Conservation (phyloP, 371 early-diverging fungal genomes). For the Mortierella sp. region DNA sequence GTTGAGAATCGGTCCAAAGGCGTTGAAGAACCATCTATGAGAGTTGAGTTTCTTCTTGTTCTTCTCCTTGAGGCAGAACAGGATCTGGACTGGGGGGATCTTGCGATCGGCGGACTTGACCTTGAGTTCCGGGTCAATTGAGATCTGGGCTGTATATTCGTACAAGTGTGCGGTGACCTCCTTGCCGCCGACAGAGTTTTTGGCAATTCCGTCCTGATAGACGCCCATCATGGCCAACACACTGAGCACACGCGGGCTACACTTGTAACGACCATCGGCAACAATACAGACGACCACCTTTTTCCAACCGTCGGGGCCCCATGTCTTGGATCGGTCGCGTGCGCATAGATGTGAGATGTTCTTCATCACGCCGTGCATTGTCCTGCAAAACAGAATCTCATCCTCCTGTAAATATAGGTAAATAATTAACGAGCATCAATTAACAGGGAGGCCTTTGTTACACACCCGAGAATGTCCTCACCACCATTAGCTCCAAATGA, state of each 20-base stretch:
- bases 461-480: constrained; percentile 8
- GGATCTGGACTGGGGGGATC: constrained; percentile 90
- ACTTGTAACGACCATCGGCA: constrained; percentile 83
- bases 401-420: constrained; percentile 74
- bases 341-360: constrained; percentile 91
- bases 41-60: constrained; percentile 94
- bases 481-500: neutral
- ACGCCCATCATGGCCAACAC: constrained; percentile 90
- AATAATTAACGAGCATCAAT: neutral
- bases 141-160: constrained; percentile 93
- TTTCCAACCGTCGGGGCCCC: constrained; percentile 93
- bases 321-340: constrained; percentile 82
- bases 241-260: constrained; percentile 83
- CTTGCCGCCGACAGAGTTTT: constrained; percentile 70
- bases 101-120: constrained; percentile 77
- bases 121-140: constrained; percentile 75
- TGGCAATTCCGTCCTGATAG: constrained; percentile 93
- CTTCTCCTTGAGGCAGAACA: constrained; percentile 94
- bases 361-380: constrained; percentile 88
- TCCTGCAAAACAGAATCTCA: constrained; percentile 87
- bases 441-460: neutral
- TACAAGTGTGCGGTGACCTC: constrained; percentile 87
- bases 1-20: constrained; percentile 86
- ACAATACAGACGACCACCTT: constrained; percentile 93
- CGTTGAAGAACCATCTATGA: constrained; percentile 98